Evolutionary conservation across 139 green algal genomes (phyloP), one percentile per base, ranked within the genome.

Genomic region (Coelastrella sp.): DNA sequence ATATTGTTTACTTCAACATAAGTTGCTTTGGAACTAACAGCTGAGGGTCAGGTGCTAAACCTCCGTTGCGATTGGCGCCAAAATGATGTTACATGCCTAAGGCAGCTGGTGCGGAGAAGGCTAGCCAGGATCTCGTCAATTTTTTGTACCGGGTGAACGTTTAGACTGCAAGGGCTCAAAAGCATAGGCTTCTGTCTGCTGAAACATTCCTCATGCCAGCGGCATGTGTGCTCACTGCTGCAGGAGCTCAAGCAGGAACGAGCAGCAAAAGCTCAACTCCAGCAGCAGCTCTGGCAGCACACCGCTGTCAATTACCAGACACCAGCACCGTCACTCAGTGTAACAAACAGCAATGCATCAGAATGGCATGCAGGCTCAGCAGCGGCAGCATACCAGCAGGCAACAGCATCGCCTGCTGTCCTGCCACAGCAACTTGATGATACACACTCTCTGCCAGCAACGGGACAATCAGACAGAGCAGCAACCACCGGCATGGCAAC

Each of bases 201-300:
- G 22, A 22, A 27, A 12, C 27, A 80, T 0, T 12, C 20, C 11
- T 49, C 35, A 49, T 1, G 35, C 3, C 35, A 49, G 35, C 35
- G 35, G 35, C 35, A 3, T 49, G 35, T 49, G 35, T 49, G 35
- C 35, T 49, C 35, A 8, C 73, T 49, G 22, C 76, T 73, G 22
- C 80, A 86, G 80, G 80, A 86, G 59, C 80, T 86, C 6, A 73
- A 73, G 10, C 59, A 73, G 59, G 80, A 86, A 27, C 80, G 80
- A 7, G 59, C 59, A n/a, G 60, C 59, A 7, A n/a, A 58, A 60
- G 61, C 82, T 8, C 61, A 58, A 22, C 57, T 87, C 24, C 82
- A 87, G 82, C 14, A 87, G 60, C 61, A 78, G 25, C 82, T 87
- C 8, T 61, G 25, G 82, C 12, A 76, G 4, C 15, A 25, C 0